Conservation (phyloP, 306 rosid genomes). For the Nissolia schottii region DNA sequence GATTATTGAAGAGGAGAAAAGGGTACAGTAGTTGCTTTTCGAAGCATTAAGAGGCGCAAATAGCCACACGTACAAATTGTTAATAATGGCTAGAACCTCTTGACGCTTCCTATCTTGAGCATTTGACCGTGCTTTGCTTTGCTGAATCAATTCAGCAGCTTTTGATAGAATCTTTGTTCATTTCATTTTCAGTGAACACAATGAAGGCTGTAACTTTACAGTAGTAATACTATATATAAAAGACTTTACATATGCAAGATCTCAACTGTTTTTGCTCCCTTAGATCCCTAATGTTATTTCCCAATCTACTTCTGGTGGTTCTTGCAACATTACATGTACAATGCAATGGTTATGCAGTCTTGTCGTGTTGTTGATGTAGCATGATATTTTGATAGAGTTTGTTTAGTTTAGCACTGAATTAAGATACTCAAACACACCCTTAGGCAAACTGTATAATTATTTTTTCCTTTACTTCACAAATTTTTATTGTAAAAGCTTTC, state of each 20-base stretch:
- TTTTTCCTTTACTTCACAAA: not conserved
- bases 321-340: too few species aligned
- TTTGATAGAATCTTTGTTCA: not conserved
- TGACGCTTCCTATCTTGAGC: not conserved
- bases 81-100: not conserved
- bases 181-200: not conserved
- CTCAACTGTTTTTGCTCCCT: not conserved
- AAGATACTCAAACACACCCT: not conserved
- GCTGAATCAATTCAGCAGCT: not conserved
- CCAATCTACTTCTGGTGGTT: too few species aligned
- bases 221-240: not conserved
- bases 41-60: not conserved
- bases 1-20: not conserved
- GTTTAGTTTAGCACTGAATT: not conserved
- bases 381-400: not conserved
- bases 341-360: not conserved
- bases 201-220: not conserved
- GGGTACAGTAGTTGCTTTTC: not conserved
- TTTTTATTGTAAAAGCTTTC: not conserved
- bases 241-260: not conserved
- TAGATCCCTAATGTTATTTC: not conserved
- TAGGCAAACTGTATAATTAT: not conserved
- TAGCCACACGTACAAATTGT: not conserved
- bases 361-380: not conserved
- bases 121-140: not conserved